A percentile compares a stretch with the other conserved stretches of the same genome.
Conservation (phyloP, 306 rosid species). For the Geum urbanum region DNA sequence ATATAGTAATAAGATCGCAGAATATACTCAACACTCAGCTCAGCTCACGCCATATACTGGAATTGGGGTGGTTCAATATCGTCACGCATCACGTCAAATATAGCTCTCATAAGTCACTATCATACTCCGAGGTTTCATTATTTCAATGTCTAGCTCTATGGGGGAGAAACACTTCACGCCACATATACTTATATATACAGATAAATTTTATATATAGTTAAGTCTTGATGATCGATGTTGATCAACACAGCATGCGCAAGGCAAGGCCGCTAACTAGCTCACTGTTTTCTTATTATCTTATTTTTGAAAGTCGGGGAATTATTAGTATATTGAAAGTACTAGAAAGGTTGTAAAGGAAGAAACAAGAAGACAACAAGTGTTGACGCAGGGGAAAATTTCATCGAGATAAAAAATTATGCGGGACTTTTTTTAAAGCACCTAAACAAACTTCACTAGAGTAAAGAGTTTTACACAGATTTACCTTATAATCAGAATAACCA, state of each 20-base stretch:
- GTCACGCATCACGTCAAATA: conserved; percentile 19
- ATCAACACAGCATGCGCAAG: neutral
- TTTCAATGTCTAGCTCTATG: neutral
- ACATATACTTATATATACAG: neutral
- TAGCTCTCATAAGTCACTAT: neutral
- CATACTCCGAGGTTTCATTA: conserved; percentile 20
- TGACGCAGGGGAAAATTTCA: no score
- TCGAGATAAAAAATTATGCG: no score
- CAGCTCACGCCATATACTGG: conserved; percentile 3
- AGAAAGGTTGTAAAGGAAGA: no score
- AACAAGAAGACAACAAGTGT: no score
- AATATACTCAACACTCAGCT: neutral
- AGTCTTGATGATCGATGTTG: neutral
- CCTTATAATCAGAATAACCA: no score
- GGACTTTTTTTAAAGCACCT: no score
- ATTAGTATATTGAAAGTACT: no score
- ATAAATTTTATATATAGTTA: neutral
- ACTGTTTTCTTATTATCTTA: neutral
- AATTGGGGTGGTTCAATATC: neutral
- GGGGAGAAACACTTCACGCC: conserved; percentile 2
- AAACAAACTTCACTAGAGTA: no score
- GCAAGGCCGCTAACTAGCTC: neutral
- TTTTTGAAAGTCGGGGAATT: neutral
- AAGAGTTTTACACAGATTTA: no score
- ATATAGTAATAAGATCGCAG: neutral